These are phyloP conservation scores for Casuarina equisetifolia DNA, from an alignment of 306 rosid species.

Conservation along the genomic window DNA sequence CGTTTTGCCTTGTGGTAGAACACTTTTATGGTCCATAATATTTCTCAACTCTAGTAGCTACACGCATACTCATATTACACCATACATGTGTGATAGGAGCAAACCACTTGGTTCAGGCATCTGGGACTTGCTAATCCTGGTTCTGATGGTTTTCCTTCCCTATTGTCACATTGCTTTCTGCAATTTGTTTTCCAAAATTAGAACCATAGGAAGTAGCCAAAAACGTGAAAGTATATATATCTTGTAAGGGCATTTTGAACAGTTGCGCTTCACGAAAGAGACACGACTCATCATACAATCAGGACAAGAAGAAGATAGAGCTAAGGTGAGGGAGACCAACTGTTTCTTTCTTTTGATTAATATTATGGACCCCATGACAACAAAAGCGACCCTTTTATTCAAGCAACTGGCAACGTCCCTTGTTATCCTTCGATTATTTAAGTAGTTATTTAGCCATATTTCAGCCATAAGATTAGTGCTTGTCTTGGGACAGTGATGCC, in stretches of 20 bases:
- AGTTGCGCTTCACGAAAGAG: slow-evolving; percentile 32
- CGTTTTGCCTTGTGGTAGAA: neutral
- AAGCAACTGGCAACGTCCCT: slow-evolving; percentile 39
- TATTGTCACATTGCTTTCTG: neutral
- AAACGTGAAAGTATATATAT: slow-evolving; percentile 12
- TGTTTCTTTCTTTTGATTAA: slow-evolving; percentile 30
- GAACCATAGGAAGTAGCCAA: slow-evolving; percentile 13
- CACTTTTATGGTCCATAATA: neutral
- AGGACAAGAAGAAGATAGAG: slow-evolving; percentile 35
- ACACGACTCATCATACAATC: slow-evolving; percentile 49
- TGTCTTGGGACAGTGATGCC: slow-evolving; percentile 43
- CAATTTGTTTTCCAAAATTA: neutral
- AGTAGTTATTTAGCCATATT: slow-evolving; percentile 46
- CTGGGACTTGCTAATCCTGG: slow-evolving; percentile 1
- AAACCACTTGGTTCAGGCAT: neutral
- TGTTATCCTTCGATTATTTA: slow-evolving; percentile 31
- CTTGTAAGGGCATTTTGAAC: slow-evolving; percentile 24
- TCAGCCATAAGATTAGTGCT: slow-evolving; percentile 38
- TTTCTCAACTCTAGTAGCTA: neutral
- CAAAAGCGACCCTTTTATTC: slow-evolving; percentile 38
- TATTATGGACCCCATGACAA: slow-evolving; percentile 38
- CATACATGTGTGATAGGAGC: neutral
- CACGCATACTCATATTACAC: neutral
- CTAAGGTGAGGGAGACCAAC: slow-evolving; percentile 41
- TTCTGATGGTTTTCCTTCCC: neutral